A percentile compares a stretch with the other conserved stretches of the same genome.
Conservation (phyloP, 2,329 filamentous ascomycete genomes). For the Xylaria sp. region DNA sequence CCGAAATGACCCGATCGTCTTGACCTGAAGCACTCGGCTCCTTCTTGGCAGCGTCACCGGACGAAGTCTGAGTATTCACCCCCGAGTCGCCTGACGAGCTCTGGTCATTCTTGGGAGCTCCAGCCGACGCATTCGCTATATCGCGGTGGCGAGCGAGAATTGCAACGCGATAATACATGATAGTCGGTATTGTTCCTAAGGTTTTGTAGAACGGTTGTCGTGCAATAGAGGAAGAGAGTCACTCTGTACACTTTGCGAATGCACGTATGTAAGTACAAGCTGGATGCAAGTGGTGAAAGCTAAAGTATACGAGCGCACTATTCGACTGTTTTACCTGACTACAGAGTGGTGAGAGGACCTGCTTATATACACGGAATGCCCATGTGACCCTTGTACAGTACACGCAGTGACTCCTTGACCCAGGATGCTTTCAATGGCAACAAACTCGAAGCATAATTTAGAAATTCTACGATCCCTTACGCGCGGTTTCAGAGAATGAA, state of each 20-base stretch:
- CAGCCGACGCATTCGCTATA: background rate
- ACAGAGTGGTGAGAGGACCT: no score
- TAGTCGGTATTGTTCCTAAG: no score
- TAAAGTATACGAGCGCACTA: no score
- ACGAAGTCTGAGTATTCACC: background rate
- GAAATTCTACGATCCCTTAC: background rate
- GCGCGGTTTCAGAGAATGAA: background rate
- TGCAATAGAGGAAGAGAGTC: no score
- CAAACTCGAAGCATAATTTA: background rate
- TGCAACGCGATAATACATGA: no score
- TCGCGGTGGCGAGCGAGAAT: no score
- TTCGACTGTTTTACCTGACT: no score
- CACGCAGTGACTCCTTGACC: no score
- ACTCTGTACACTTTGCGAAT: background rate
- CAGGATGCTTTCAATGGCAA: no score
- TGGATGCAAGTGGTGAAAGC: background rate
- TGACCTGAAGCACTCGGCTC: background rate
- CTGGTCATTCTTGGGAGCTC: background rate
- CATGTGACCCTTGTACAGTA: no score
- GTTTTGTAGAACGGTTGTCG: background rate
- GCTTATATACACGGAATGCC: no score
- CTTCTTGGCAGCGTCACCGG: background rate
- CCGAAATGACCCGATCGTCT: background rate
- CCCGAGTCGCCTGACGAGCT: background rate
- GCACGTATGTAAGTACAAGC: background rate